Conservation (phyloP, 2,329 filamentous ascomycete species). For the Pseudocercospora vitis region DNA sequence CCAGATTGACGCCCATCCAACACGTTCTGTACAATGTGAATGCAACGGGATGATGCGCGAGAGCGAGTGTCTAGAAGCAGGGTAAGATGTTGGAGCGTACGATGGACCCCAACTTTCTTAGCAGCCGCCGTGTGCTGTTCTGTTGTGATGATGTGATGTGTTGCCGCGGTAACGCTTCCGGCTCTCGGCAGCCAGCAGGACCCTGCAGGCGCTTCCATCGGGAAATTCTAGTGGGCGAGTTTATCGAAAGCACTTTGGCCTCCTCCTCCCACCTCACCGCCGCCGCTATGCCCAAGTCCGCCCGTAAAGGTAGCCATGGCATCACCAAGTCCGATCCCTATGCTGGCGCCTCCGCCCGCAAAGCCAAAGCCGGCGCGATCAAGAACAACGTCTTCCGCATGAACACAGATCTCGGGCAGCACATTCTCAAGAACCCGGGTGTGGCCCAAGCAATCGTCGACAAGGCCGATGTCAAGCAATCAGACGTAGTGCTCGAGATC, state of each 20-base stretch:
- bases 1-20: not conserved
- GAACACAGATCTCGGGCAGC: constrained; percentile 85
- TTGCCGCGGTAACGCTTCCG: too few relatives aligned
- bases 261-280: not conserved
- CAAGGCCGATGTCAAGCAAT: constrained; percentile 88
- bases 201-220: too few relatives aligned
- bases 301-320: constrained; percentile 37
- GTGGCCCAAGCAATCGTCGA: constrained; percentile 79
- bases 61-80: not conserved
- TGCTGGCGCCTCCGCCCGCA: constrained; percentile 45
- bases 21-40: not conserved
- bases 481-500: constrained; percentile 85
- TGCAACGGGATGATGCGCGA: not conserved
- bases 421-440: constrained; percentile 90
- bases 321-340: constrained; percentile 46
- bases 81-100: not conserved
- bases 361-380: constrained; percentile 46
- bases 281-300: constrained; percentile 46
- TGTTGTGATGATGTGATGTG: too few relatives aligned
- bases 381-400: constrained; percentile 97
- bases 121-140: too few relatives aligned
- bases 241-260: too few relatives aligned
- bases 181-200: too few relatives aligned
- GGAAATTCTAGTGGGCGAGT: too few relatives aligned
- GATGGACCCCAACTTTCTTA: too few relatives aligned